These are phyloP conservation scores for Adenanthera pavonina DNA, from an alignment of 306 rosid species.

Conservation along the genomic window DNA sequence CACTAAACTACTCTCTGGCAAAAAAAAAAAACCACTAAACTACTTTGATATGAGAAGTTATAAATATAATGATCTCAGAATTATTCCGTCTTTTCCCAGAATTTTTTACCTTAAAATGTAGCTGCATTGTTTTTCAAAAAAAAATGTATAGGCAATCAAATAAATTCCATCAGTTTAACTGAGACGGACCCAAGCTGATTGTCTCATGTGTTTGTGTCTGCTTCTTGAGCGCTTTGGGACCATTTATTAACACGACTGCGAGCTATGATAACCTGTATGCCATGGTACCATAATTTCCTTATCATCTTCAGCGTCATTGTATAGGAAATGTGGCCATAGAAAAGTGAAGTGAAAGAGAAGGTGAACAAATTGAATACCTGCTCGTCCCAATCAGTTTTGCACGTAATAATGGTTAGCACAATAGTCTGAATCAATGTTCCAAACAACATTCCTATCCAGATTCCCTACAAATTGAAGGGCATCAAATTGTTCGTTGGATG, in stretches of 20 bases:
- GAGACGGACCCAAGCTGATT: not conserved
- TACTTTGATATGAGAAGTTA: too few species aligned
- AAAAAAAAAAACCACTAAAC: too few species aligned
- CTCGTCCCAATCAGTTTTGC: slow-evolving; percentile 61
- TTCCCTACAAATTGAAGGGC: slow-evolving; percentile 44
- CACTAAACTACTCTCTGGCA: too few species aligned
- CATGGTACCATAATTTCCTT: not conserved
- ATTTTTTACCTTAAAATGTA: too few species aligned
- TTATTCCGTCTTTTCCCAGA: not conserved
- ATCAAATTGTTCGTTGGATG: slow-evolving; percentile 14
- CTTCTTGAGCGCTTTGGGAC: slow-evolving; percentile 39
- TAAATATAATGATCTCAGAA: not conserved
- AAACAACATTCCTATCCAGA: slow-evolving; percentile 74
- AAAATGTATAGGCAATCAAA: not conserved
- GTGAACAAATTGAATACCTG: slow-evolving; percentile 46
- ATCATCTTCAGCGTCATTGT: slow-evolving; percentile 3
- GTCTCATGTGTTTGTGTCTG: not conserved
- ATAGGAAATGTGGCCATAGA: not conserved
- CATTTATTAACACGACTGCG: slow-evolving; percentile 45
- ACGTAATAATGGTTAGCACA: slow-evolving; percentile 52
- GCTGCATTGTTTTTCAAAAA: too few species aligned
- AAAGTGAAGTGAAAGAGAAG: not conserved
- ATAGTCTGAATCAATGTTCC: slow-evolving; percentile 66
- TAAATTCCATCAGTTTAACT: not conserved
- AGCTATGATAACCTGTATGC: slow-evolving; percentile 47